phyloP scores from a whole-genome alignment of 83 land plant genomes.

The Picea abies region DNA sequence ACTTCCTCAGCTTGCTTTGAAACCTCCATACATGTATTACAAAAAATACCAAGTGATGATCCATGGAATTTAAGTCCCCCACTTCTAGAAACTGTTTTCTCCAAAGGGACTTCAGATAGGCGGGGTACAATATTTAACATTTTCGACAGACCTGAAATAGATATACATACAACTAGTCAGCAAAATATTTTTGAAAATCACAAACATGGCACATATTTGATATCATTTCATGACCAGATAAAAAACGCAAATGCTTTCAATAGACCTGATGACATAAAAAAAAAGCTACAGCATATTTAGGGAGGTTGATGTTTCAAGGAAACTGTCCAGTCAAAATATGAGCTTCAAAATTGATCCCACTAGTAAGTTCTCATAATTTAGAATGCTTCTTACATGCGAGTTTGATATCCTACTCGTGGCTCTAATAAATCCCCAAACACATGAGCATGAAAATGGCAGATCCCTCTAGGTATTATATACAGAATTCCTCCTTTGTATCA shows the following conservation, averaged over 20 bases:
- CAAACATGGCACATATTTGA: neutral
- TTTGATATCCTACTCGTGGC: neutral
- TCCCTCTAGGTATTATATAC: neutral
- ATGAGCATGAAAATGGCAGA: neutral
- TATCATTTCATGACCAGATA: neutral
- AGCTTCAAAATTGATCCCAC: neutral
- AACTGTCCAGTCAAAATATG: neutral
- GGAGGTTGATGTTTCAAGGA: neutral
- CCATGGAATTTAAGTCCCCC: neutral
- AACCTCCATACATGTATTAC: slow-evolving; percentile 11
- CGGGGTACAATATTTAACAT: slow-evolving; percentile 6
- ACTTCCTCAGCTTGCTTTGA: slow-evolving; percentile 10
- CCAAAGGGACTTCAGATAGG: neutral
- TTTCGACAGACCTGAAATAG: slow-evolving; percentile 3
- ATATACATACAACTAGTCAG: neutral
- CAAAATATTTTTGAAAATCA: neutral
- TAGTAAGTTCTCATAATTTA: neutral
- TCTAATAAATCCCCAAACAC: neutral
- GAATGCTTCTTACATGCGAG: neutral
- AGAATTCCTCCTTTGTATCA: neutral
- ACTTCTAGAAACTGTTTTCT: slow-evolving; percentile 1
- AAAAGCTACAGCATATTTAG: neutral
- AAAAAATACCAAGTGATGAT: neutral
- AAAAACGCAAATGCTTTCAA: neutral
- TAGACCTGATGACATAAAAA: neutral